Base-by-base conservation (phyloP, 2,329 filamentous ascomycete genomes). In the Fusarium nisikadoi region DNA sequence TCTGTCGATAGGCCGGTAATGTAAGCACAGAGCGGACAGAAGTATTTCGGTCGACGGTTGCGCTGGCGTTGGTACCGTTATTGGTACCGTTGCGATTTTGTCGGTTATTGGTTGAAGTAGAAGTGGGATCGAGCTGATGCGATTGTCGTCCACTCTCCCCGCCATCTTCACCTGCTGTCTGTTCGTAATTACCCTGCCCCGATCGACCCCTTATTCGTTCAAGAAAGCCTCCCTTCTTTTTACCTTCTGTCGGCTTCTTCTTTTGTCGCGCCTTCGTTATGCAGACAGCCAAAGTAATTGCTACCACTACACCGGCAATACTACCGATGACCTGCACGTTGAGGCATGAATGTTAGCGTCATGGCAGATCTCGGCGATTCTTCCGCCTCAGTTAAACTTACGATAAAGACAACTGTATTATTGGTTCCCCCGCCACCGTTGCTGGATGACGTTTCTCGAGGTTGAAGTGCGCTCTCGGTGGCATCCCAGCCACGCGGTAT, bases 1-100 rank as follows among this genome's bases (percentile, higher is more conserved):
- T 90, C 20, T 87, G 88, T 6, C 92, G 91, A 80, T 99, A 99
- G 0, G 93, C 89, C 0, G 96, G 96, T 6, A 99, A 84, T 0
- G 96, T 98, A 88, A 98, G 96, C 62, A 98, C 91, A n/a, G 94
- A 97, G 61, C 95, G 91, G 49, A 98, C 87, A 13, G 94, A 97
- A 2, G 93, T 94, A 76, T 95, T 92, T 36, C 95, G 89, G 79
- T 95, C 93, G 17, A 97, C 89, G 2, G 80, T 82, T 65, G 80
- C 81, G 13, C 73, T 76, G 39, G 80, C 60, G 74, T 78, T 74
- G 63, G n/a, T 71, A 41, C 36, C 57, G 46, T 54, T 65, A 43
- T 50, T 57, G 20, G 68, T 52, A 58, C 66, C 64, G 29, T 74
- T 56, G 58, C 62, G 56, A 64, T 54, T 70, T 59, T 65, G 72